Percentiles rank a stretch among this genome's conserved stretches.
phyloP scores from a whole-genome alignment of 83 land plant genomes.

The Isoetes engelmannii region DNA sequence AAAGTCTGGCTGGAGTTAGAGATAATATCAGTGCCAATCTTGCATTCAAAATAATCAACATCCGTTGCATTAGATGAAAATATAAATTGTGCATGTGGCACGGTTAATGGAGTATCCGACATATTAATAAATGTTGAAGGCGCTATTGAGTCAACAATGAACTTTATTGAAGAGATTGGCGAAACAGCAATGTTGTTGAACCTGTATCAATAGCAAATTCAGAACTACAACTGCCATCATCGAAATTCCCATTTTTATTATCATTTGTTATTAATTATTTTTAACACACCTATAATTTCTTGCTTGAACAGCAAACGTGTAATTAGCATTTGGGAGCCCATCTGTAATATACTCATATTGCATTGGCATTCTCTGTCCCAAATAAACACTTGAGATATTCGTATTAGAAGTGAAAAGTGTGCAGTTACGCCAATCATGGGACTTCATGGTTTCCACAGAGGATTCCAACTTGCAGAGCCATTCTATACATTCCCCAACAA shows the following conservation, averaged over 20 bases:
- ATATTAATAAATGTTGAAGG: neutral
- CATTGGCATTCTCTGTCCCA: neutral
- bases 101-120: neutral
- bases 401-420: too few relatives aligned
- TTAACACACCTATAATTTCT: neutral
- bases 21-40: neutral
- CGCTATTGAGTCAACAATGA: neutral
- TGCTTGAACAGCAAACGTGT: slow-evolving; percentile 10
- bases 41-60: neutral
- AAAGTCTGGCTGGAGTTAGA: too few relatives aligned
- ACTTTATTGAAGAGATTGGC: neutral
- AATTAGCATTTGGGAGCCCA: neutral
- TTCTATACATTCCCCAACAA: neutral
- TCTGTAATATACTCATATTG: neutral
- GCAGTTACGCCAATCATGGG: neutral
- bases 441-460: neutral
- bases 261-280: neutral
- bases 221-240: neutral
- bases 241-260: neutral
- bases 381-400: too few relatives aligned
- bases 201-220: neutral
- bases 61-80: slow-evolving; percentile 1
- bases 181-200: neutral
- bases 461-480: neutral
- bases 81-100: neutral